Evolutionary conservation across 169 alveolate genomes (phyloP).

Genomic region (Plasmodium falciparum): DNA sequence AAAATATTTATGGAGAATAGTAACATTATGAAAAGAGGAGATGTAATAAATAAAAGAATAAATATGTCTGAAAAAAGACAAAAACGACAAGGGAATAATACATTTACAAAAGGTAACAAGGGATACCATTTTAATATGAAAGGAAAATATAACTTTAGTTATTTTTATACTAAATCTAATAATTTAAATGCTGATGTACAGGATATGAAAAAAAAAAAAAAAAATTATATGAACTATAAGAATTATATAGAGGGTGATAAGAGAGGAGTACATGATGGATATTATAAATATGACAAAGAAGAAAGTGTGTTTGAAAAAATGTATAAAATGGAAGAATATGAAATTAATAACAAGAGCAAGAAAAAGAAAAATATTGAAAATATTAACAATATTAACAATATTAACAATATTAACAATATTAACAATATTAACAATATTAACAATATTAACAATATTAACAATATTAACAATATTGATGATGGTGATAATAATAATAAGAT

Average conservation of each 20-base stretch:
- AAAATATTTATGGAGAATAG: background rate
- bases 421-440: background rate
- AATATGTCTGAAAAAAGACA: background rate
- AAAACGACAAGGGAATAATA: conserved; percentile 3
- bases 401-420: background rate
- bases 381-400: too few species aligned
- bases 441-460: background rate
- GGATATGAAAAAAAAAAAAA: background rate
- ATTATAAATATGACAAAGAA: conserved; percentile 14
- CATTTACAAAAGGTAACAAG: conserved; percentile 4
- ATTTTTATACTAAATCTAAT: conserved; percentile 39
- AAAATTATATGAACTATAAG: background rate
- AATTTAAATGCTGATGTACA: background rate
- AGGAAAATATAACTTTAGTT: conserved; percentile 56
- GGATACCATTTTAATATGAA: conserved; percentile 14
- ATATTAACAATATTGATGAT: background rate
- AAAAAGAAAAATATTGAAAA: background rate
- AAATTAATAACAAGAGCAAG: too few species aligned
- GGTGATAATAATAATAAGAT: too few species aligned
- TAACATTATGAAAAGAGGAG: background rate
- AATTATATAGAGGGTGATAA: background rate
- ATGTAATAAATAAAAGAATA: background rate
- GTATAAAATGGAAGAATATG: background rate
- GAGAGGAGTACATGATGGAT: background rate
- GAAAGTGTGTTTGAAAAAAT: background rate